Percentiles rank a stretch among this genome's conserved stretches.
Conservation (phyloP, 2,329 filamentous ascomycete genomes). For the Colletotrichum ledebouriae region DNA sequence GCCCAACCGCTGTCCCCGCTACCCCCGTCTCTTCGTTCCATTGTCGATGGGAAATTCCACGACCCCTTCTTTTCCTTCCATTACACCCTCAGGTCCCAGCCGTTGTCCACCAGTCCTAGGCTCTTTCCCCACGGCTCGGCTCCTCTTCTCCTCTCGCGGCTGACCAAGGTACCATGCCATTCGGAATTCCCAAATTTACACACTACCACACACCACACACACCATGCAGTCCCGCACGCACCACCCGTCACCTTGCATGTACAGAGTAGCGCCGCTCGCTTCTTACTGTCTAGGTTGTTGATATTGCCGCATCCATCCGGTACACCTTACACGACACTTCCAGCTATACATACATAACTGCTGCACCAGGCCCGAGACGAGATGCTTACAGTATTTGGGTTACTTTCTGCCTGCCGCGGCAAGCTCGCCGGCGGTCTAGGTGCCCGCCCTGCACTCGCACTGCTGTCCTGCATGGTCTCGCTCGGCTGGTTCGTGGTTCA, state of each 20-base stretch:
- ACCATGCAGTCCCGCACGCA: conserved; percentile 14
- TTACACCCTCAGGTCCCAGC: background rate
- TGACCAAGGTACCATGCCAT: conserved; percentile 23
- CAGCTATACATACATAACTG: background rate
- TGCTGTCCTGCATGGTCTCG: background rate
- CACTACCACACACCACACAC: conserved; percentile 1
- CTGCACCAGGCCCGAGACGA: background rate
- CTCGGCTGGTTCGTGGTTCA: conserved; percentile 12
- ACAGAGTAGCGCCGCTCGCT: conserved; percentile 27
- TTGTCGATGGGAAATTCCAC: conserved; percentile 36
- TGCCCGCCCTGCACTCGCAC: background rate
- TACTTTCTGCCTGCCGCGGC: conserved; percentile 34
- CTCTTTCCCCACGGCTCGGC: conserved; percentile 41
- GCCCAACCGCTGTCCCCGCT: background rate
- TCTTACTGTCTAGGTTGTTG: conserved; percentile 17
- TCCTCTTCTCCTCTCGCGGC: conserved; percentile 35
- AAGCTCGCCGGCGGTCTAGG: conserved; percentile 2
- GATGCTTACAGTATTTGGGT: background rate
- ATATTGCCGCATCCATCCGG: conserved; percentile 38
- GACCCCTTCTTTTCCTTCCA: conserved; percentile 41
- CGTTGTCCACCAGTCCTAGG: background rate
- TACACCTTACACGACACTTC: background rate
- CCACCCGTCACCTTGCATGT: conserved; percentile 19
- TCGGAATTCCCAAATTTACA: conserved; percentile 2
- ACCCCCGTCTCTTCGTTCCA: no score